These are phyloP conservation scores for Phytophthora meadii DNA, from an alignment of 352 stramenopile genomes.

Conservation along the genomic window DNA sequence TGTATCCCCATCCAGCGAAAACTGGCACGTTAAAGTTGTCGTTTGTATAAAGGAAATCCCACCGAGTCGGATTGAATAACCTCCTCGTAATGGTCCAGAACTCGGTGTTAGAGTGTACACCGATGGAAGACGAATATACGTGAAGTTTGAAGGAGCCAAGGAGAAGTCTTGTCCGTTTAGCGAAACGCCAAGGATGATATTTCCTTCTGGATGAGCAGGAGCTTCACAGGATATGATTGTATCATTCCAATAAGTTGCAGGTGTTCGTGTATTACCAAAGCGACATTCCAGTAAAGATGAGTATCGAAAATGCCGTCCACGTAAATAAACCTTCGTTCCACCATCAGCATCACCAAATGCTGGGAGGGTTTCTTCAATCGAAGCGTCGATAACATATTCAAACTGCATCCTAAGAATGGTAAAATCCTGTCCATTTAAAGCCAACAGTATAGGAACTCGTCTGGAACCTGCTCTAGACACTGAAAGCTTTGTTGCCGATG, in stretches of 20 bases:
- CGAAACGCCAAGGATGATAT: conserved; percentile 53
- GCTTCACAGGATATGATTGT: conserved; percentile 64
- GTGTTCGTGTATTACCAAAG: conserved; percentile 51
- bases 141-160: conserved; percentile 38
- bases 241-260: conserved; percentile 67
- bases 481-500: conserved; percentile 36
- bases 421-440: conserved; percentile 84
- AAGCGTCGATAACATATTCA: conserved; percentile 60
- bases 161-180: conserved; percentile 78
- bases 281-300: conserved; percentile 53
- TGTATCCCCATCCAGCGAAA: conserved; percentile 20
- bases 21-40: conserved; percentile 38
- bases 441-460: conserved; percentile 59
- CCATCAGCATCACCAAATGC: conserved; percentile 49
- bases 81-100: conserved; percentile 37
- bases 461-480: conserved; percentile 22
- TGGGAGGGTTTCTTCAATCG: conserved; percentile 56
- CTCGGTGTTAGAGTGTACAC: conserved; percentile 55
- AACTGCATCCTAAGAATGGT: conserved; percentile 50
- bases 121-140: conserved; percentile 52
- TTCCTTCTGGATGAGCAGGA: conserved; percentile 42
- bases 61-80: conserved; percentile 42
- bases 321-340: conserved; percentile 62
- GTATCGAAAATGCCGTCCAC: conserved; percentile 74
- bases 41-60: conserved; percentile 37